Conservation (phyloP, 257 asterid genomes). For the Schizonepeta tenuifolia region DNA sequence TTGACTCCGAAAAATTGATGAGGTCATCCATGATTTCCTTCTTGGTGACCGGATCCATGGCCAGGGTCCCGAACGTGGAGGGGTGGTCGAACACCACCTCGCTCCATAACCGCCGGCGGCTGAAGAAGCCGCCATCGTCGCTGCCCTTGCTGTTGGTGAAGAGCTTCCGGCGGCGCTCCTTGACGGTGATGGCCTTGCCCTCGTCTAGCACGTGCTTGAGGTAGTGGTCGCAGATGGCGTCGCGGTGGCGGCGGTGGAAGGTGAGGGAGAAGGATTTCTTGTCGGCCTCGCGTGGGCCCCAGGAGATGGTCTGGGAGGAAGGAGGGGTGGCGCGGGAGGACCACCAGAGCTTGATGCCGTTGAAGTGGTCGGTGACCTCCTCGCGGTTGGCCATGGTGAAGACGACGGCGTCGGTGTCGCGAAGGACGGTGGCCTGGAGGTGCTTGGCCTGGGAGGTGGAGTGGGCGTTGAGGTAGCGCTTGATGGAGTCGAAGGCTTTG, state of each 20-base stretch:
- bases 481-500: constrained; percentile 48
- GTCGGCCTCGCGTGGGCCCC: constrained; percentile 46
- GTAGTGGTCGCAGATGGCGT: constrained; percentile 34
- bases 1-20: constrained; percentile 38
- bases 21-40: constrained; percentile 53
- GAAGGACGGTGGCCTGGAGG: constrained; percentile 44
- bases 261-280: constrained; percentile 50
- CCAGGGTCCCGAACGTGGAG: constrained; percentile 48
- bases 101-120: constrained; percentile 53
- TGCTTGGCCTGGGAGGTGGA: constrained; percentile 58
- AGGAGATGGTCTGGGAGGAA: constrained; percentile 41
- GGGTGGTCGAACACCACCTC: constrained; percentile 61
- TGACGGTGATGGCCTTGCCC: constrained; percentile 52
- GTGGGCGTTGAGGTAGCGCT: constrained; percentile 53
- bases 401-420: constrained; percentile 50
- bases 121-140: constrained; percentile 37
- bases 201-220: constrained; percentile 49
- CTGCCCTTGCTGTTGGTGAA: constrained; percentile 45
- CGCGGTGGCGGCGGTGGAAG: constrained; percentile 44
- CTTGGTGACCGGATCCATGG: constrained; percentile 58
- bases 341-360: constrained; percentile 60
- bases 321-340: constrained; percentile 33
- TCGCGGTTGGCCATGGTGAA: constrained; percentile 61
- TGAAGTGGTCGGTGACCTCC: constrained; percentile 55
- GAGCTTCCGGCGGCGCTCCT: constrained; percentile 52